A percentile compares a stretch with the other conserved stretches of the same genome.
Evolutionary conservation across 331 rosid genomes (phyloP).

Genomic region (Rhamnella rubrinervis): DNA sequence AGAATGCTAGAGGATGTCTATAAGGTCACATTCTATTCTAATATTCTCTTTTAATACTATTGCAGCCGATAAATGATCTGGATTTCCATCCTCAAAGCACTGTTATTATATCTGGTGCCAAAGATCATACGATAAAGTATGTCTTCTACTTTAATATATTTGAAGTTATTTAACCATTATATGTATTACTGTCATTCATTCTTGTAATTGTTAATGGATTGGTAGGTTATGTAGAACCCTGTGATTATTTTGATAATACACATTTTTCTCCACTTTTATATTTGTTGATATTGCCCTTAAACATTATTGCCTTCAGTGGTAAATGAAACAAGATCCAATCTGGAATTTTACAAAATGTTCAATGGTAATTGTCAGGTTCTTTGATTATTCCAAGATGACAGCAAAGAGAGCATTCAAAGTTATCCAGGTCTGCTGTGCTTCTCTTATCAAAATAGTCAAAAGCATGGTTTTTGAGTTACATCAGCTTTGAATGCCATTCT

Average conservation of each 20-base stretch:
- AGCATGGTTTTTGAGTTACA: conserved; percentile 19
- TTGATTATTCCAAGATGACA: conserved; percentile 73
- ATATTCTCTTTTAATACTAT: conserved; percentile 5
- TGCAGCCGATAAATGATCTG: conserved; percentile 93
- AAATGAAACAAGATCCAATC: background rate
- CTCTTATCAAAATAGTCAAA: conserved; percentile 17
- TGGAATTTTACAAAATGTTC: background rate
- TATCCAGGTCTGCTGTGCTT: conserved; percentile 59
- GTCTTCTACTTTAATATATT: conserved; percentile 23
- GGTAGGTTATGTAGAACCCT: background rate
- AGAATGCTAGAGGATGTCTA: background rate
- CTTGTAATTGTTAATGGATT: background rate
- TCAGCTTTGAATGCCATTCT: conserved; percentile 17
- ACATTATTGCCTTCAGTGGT: conserved; percentile 2
- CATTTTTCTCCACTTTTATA: background rate
- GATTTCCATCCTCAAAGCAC: conserved; percentile 93
- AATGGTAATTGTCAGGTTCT: conserved; percentile 53
- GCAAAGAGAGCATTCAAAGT: conserved; percentile 91
- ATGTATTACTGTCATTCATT: background rate
- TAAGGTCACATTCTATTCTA: background rate
- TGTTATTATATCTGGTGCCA: conserved; percentile 80
- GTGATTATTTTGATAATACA: background rate
- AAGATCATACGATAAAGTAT: conserved; percentile 88
- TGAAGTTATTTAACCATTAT: background rate
- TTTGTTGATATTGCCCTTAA: conserved; percentile 1